phyloP scores from a whole-genome alignment of 306 rosid genomes.

The Rosa lucieae region DNA sequence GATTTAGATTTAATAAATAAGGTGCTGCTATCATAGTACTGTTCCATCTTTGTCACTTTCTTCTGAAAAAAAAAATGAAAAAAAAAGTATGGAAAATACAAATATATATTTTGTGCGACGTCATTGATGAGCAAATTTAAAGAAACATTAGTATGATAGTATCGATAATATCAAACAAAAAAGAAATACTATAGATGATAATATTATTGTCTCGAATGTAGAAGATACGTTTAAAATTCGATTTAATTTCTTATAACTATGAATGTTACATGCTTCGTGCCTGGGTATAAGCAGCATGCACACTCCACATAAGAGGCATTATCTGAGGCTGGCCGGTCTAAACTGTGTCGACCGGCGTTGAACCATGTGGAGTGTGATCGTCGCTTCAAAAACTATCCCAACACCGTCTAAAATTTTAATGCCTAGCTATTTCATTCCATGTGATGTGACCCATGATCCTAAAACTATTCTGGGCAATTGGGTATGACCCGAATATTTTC shows the following conservation, averaged over 20 bases:
- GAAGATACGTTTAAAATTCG: neutral
- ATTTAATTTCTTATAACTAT: neutral
- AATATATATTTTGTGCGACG: too few species aligned
- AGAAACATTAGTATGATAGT: too few species aligned
- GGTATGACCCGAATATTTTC: constrained; percentile 2
- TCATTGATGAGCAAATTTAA: too few species aligned
- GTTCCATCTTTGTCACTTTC: too few species aligned
- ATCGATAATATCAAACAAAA: too few species aligned
- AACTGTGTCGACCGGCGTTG: constrained; percentile 2
- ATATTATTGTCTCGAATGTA: neutral
- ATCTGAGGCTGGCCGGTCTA: constrained; percentile 21
- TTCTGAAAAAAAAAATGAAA: too few species aligned
- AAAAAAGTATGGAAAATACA: too few species aligned
- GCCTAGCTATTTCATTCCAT: constrained; percentile 18
- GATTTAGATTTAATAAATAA: too few species aligned
- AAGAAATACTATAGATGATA: too few species aligned
- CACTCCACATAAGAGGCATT: constrained; percentile 22
- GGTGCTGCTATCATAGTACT: too few species aligned
- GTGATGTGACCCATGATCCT: constrained; percentile 36
- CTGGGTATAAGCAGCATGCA: neutral
- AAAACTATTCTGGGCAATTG: constrained; percentile 2
- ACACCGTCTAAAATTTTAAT: constrained; percentile 28
- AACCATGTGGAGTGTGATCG: neutral
- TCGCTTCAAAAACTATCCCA: constrained; percentile 19
- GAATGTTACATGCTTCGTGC: neutral